A percentile compares a stretch with the other conserved stretches of the same genome.
phyloP scores from a whole-genome alignment of 2,329 filamentous ascomycete genomes.

The Arthroderma sp. region DNA sequence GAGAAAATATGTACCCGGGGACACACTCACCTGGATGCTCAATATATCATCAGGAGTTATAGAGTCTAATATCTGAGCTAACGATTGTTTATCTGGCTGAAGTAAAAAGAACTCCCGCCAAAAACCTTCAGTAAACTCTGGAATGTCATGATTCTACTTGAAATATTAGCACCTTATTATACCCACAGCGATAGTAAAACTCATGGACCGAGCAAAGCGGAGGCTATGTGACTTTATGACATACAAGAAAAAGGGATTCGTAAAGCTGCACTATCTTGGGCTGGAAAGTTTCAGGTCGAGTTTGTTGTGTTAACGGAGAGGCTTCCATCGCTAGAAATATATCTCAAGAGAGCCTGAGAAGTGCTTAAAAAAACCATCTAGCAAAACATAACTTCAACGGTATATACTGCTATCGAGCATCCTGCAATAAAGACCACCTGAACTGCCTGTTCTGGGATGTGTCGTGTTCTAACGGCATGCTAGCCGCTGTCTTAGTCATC shows the following conservation, averaged over 20 bases:
- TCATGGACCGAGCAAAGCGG: too few species aligned
- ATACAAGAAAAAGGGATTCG: slow-evolving; percentile 58
- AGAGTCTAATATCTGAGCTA: slow-evolving; percentile 56
- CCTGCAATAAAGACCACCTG: too few species aligned
- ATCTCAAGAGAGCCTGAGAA: neutral
- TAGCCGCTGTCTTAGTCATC: too few species aligned
- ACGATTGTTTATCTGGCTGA: slow-evolving; percentile 56
- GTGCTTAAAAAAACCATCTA: too few species aligned
- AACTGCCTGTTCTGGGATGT: too few species aligned
- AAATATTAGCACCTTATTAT: neutral
- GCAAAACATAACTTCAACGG: too few species aligned
- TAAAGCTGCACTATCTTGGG: slow-evolving; percentile 91
- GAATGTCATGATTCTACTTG: slow-evolving; percentile 6
- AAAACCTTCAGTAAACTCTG: slow-evolving; percentile 71
- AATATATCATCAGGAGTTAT: slow-evolving; percentile 63
- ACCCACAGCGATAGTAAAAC: slow-evolving; percentile 15
- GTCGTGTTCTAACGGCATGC: too few species aligned
- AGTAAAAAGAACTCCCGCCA: slow-evolving; percentile 94
- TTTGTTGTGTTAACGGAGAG: slow-evolving; percentile 87
- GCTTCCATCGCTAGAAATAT: slow-evolving; percentile 51
- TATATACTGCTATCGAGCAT: too few species aligned
- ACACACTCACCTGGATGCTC: slow-evolving; percentile 48
- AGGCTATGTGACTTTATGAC: slow-evolving; percentile 2
- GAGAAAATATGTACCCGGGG: neutral
- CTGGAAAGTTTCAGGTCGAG: slow-evolving; percentile 77